Evolutionary conservation across 108 stramenopile species (phyloP), one percentile per base, ranked within the genome.

Genomic region (Cyclotella kingstonii): DNA sequence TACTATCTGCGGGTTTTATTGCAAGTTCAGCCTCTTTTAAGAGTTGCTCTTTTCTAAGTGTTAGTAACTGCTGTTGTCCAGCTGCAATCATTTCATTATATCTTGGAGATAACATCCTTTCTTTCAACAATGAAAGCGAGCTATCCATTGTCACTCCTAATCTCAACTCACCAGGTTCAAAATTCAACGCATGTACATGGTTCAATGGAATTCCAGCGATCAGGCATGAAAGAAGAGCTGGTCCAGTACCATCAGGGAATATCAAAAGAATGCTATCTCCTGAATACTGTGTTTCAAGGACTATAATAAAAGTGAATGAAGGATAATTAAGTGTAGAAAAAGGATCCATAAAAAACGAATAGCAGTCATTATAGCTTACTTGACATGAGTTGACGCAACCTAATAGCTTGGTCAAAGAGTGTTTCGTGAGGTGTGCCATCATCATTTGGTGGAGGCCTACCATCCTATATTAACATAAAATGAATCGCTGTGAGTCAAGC

Each of bases 361-460:
- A 45, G 26, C 23, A 7, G 2, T 4, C 50, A 34, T 49, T 3
- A 27, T 56, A 4, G 38, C 66, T 50, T 21, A 67, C 66, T 38
- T 36, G 71, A 77, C 70, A 80, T 69, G 6, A 84, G 49, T 42
- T 84, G 80, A 10, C 78, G 63, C 38, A 84, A 59, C 42, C 83
- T 49, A 19, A 61, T 65, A 14, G 77, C 45, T 55, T 81, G 77
- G 35, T 84, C 77, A 17, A 25, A 33, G 1, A 84, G 53, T 17
- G 74, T 79, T 64, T 84, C 83, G 34, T 73, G 66, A n/a, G 83
- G 49, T 5, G 83, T 84, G 10, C 83, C 80, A 54, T 84, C 83
- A 9, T 84, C 83, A 63, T 79, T 84, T 31, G 78, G 52, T 14
- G 83, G 83, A 39, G 78, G 79, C 33, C 59, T 60, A 7, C 80